Conservation (phyloP, 805 yeast genomes). For the Ascoidea tarda region DNA sequence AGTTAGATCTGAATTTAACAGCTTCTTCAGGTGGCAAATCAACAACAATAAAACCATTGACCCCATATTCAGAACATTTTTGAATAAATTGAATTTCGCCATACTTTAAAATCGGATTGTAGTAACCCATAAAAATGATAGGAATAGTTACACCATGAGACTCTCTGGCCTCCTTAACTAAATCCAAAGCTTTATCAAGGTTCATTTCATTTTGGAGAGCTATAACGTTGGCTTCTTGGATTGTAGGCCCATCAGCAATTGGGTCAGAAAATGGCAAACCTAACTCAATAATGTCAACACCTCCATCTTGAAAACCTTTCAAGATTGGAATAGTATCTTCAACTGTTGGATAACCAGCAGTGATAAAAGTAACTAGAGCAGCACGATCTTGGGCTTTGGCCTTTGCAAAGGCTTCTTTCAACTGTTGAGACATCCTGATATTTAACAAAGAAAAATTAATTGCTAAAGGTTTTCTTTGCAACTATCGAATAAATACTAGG, state of each 20-base stretch:
- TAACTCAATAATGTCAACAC: constrained; percentile 87
- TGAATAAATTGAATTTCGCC: constrained; percentile 77
- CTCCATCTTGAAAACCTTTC: constrained; percentile 85
- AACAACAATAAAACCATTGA: constrained; percentile 86
- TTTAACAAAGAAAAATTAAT: no score
- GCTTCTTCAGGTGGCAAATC: constrained; percentile 99
- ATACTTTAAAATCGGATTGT: constrained; percentile 80
- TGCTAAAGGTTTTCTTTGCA: no score
- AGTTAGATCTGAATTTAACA: constrained; percentile 61
- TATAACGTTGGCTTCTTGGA: constrained; percentile 74
- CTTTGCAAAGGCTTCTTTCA: background rate
- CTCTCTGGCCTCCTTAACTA: constrained; percentile 62
- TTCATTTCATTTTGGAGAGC: constrained; percentile 79
- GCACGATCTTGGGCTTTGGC: constrained; percentile 35
- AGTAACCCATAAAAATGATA: constrained; percentile 91
- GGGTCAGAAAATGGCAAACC: constrained; percentile 98
- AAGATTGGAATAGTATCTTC: constrained; percentile 81
- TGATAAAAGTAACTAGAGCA: constrained; percentile 82
- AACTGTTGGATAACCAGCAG: constrained; percentile 86
- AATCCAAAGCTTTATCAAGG: constrained; percentile 50
- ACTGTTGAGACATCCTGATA: background rate
- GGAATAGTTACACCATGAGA: constrained; percentile 75
- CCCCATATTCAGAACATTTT: constrained; percentile 81
- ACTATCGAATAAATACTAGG: no score
- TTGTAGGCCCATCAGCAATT: constrained; percentile 97